Base-by-base conservation (phyloP, 805 yeast species). In the Groenewaldozyma tartarivorans region DNA sequence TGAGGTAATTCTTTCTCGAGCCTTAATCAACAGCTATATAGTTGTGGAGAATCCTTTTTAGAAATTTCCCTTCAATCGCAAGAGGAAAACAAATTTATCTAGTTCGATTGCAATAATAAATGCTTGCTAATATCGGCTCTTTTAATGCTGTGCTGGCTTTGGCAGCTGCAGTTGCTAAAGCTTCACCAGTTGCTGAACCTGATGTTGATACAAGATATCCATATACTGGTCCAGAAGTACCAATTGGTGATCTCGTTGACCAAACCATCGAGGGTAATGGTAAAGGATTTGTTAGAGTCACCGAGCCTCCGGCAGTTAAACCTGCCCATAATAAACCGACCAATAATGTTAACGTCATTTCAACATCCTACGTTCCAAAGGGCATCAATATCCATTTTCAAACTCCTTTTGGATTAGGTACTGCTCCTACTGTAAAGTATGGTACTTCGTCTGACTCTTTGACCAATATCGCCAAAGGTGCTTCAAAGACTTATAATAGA, bases 401-500 rank as follows among this genome's bases (percentile, higher is more conserved):
- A 31, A 45, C 48, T 16, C 47, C 48, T 9, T 45, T 45, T 27
- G 48, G 48, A 2, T 42, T 45, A 13, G 48, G 48, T 11, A 33
- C 16, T 22, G 38, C 36, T 4, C 43, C 45, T 4, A 47, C 49
- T 11, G 39, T 39, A 34, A 44, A 46, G 17, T 53, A 52, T 29
- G 41, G 38, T 4, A 24, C 20, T 18, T 22, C 30, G 15, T 26
- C 41, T 13, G n/a, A 33, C 11, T 20, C 15, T 19, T 37, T 32
- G 7, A 4, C 18, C 4, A 19, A 27, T 9, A 34, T 38, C 5
- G 31, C 39, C 2, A 21, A 38, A 15, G 49, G 48, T 7, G 18
- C 29, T 21, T 44, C 50, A 2, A 16, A 34, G n/a, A 53, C 56
- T 1, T 53, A 44, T 34, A 20, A 32, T 18, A 33, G 55, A 17